Evolutionary conservation across 2,329 filamentous ascomycete genomes (phyloP).

Genomic region (Colletotrichum camelliae): DNA sequence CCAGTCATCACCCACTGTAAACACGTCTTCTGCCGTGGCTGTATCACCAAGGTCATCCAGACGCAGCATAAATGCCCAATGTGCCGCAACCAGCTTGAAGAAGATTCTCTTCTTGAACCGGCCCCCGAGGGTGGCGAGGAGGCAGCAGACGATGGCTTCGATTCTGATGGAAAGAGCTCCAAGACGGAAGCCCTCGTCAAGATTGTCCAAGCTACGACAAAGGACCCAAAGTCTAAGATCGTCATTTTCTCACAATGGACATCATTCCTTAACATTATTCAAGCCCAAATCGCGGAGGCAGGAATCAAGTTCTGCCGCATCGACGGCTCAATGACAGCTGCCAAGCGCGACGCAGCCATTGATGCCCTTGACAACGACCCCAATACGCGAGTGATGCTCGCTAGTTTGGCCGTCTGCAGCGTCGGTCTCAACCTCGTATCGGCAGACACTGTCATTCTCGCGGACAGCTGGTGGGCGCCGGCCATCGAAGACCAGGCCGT

Average conservation of each 20-base stretch:
- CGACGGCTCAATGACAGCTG: conserved; percentile 79
- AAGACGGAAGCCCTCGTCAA: conserved; percentile 83
- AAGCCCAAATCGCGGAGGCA: conserved; percentile 67
- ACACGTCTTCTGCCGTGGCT: conserved; percentile 77
- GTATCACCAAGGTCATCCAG: conserved; percentile 77
- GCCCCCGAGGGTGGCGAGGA: conserved; percentile 57
- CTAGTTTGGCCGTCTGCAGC: conserved; percentile 80
- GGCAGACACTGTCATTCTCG: conserved; percentile 83
- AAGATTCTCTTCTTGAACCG: conserved; percentile 68
- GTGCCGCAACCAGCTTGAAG: conserved; percentile 73
- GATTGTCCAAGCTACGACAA: conserved; percentile 73
- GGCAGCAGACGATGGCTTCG: conserved; percentile 53
- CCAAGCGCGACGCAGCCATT: conserved; percentile 75
- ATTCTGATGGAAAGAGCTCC: conserved; percentile 73
- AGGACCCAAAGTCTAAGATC: conserved; percentile 69
- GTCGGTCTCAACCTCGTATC: conserved; percentile 87
- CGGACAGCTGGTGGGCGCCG: conserved; percentile 89
- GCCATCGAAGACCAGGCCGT: conserved; percentile 93
- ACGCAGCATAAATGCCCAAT: conserved; percentile 83
- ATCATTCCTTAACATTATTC: conserved; percentile 73
- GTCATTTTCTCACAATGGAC: conserved; percentile 83
- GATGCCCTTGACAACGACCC: conserved; percentile 70
- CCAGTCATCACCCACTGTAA: conserved; percentile 88
- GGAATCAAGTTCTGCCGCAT: conserved; percentile 73
- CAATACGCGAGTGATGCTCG: conserved; percentile 76